Evolutionary conservation across 2,329 filamentous ascomycete species (phyloP).

Genomic region (Colletotrichum eremochloae): DNA sequence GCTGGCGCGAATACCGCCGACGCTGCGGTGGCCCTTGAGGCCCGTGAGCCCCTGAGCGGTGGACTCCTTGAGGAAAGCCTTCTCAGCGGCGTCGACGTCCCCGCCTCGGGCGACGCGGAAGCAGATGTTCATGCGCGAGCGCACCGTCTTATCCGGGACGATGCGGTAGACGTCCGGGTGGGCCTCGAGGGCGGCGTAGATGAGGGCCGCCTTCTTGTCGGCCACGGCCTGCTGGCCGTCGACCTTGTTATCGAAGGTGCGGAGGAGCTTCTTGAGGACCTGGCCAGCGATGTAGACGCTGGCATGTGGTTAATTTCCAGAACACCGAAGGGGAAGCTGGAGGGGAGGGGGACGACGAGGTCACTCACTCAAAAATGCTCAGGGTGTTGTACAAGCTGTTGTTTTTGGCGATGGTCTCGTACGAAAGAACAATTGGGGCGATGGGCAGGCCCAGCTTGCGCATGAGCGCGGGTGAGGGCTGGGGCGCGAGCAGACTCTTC

Average conservation of each 20-base stretch:
- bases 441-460: conserved; percentile 82
- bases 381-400: conserved; percentile 97
- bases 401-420: conserved; percentile 89
- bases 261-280: conserved; percentile 83
- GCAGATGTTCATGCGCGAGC: conserved; percentile 96
- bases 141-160: conserved; percentile 79
- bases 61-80: conserved; percentile 81
- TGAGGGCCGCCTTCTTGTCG: conserved; percentile 78
- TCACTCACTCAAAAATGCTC: conserved; percentile 85
- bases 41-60: conserved; percentile 79
- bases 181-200: conserved; percentile 84
- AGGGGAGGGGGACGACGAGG: neutral
- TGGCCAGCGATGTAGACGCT: conserved; percentile 91
- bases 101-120: conserved; percentile 77
- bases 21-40: conserved; percentile 88
- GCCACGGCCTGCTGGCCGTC: conserved; percentile 81
- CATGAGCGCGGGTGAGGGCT: conserved; percentile 77
- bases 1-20: conserved; percentile 87
- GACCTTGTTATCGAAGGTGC: conserved; percentile 76
- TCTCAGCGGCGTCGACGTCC: conserved; percentile 78
- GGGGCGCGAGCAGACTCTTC: conserved; percentile 83
- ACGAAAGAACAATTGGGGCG: conserved; percentile 87
- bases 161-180: conserved; percentile 80
- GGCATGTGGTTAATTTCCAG: conserved; percentile 19
- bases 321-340: neutral